A percentile compares a stretch with the other conserved stretches of the same genome.
Conservation (phyloP, 2,329 filamentous ascomycete genomes). For the Fusarium sp. region DNA sequence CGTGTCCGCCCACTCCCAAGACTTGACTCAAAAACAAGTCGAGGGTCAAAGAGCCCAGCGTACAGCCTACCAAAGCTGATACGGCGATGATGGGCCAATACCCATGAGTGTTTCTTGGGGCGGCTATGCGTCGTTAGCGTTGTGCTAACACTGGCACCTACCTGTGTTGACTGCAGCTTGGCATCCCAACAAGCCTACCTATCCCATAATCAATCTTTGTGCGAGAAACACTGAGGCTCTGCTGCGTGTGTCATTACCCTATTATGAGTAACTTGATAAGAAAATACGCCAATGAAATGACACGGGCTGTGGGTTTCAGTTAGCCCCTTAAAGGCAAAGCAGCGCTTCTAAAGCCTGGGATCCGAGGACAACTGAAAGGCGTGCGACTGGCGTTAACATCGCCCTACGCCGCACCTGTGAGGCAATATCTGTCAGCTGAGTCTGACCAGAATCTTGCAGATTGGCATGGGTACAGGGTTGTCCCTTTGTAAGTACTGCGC, state of each 20-base stretch:
- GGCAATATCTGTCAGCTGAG: slow-evolving; percentile 6
- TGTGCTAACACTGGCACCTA: neutral
- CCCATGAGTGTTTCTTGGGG: neutral
- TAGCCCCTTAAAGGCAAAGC: neutral
- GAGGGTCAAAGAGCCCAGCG: neutral
- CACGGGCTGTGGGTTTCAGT: neutral
- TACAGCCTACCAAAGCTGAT: neutral
- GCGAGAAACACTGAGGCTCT: neutral
- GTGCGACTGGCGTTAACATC: neutral
- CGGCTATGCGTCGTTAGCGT: neutral
- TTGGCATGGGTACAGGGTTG: slow-evolving; percentile 12
- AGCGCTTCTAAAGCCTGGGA: slow-evolving; percentile 9
- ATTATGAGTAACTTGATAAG: neutral
- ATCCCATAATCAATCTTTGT: neutral
- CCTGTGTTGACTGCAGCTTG: neutral
- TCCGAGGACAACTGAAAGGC: slow-evolving; percentile 15
- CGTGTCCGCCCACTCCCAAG: neutral
- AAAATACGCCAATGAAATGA: neutral
- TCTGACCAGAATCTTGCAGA: neutral
- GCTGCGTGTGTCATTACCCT: neutral
- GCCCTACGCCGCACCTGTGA: slow-evolving; percentile 7
- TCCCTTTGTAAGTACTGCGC: slow-evolving; percentile 21
- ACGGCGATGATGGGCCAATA: neutral
- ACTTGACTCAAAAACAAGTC: neutral
- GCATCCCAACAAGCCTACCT: neutral